These are phyloP conservation scores for Porcisia hertigi DNA, from an alignment of 208 protist genomes.

Conservation along the genomic window DNA sequence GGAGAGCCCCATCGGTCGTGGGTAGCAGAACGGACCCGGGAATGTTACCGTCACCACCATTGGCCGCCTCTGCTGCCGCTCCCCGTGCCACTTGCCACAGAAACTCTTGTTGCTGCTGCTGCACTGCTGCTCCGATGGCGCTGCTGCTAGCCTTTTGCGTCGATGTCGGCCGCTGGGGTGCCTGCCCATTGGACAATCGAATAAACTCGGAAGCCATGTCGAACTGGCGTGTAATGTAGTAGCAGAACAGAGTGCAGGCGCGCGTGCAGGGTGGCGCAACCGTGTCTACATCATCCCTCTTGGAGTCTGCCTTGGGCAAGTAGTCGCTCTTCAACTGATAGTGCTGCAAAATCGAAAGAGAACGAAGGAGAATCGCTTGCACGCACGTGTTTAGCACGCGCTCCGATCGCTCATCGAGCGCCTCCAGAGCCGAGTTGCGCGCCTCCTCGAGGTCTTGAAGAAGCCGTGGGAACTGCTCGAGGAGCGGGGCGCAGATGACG, in stretches of 20 bases:
- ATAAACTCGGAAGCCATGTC: constrained; percentile 85
- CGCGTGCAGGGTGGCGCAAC: constrained; percentile 82
- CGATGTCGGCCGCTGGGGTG: constrained; percentile 35
- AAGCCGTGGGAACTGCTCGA: constrained; percentile 57
- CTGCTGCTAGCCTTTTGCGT: constrained; percentile 10
- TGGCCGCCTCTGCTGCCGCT: constrained; percentile 16
- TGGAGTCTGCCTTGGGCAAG: constrained; percentile 48
- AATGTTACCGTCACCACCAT: not conserved
- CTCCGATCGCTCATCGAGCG: constrained; percentile 71
- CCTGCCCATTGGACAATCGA: constrained; percentile 71
- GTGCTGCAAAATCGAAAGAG: constrained; percentile 77
- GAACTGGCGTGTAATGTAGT: constrained; percentile 85
- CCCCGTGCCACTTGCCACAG: constrained; percentile 5
- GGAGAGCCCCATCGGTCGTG: not conserved
- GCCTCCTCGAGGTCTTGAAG: constrained; percentile 62
- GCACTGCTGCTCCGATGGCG: constrained; percentile 11
- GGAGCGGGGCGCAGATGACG: constrained; percentile 50
- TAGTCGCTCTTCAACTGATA: constrained; percentile 82
- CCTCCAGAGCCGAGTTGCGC: constrained; percentile 41
- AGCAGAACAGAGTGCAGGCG: constrained; percentile 87
- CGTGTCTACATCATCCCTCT: constrained; percentile 40
- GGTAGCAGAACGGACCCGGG: not conserved
- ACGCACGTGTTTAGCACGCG: constrained; percentile 74
- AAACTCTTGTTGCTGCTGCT: constrained; percentile 16
- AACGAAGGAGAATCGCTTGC: constrained; percentile 74